Evolutionary conservation across 139 green algal species (phyloP), one percentile per base, ranked within the genome.

Genomic region (Micromonas pusilla): DNA sequence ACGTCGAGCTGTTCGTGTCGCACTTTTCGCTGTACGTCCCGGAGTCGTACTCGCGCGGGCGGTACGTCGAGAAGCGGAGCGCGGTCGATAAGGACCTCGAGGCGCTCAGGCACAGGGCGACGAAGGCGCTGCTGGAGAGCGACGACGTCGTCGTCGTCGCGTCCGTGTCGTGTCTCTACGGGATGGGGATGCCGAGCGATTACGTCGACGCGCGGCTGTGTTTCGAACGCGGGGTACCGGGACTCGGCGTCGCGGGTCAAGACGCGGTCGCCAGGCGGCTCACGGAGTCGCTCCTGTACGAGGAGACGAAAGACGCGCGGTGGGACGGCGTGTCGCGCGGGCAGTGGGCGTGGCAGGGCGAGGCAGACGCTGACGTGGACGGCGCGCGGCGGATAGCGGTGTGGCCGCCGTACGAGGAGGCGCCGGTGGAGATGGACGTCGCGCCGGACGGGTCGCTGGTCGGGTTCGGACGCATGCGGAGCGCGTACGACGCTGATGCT

Each of bases 21-120:
- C 81, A 81, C 28, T 85, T 82, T 36, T 73, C 73, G 21, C 76
- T 80, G 32, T 85, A 85, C 77, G 45, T 76, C 36, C 81, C 81
- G 23, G 81, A 85, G 62, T 63, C 64, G 6, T 85, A 74, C 37
- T 30, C 63, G 1, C 54, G 52, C 39, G 16, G 16, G 2, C 62
- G 52, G 26, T 85, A 81, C 52, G 78, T 81, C 34, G 81, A 82
- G 32, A 85, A 85, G 45, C 32, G 62, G 39, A 54, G 25, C 25
- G 33, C 37, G 26, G 67, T 85, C 20, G 72, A 81, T 30, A 21
- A 52, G 28, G 21, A 81, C 5, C 38, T 85, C 37, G 71, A 85
- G 19, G 38, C 36, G 38, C 30, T 85, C 53, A 38, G 80, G 32
- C 75, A 81, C 52, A 45, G 38, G 2, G 80, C 80, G 16, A 85